Percentiles rank a stretch among this genome's conserved stretches.
phyloP scores from a whole-genome alignment of 2,329 filamentous ascomycete genomes.

The Talaromyces pinophilus region DNA sequence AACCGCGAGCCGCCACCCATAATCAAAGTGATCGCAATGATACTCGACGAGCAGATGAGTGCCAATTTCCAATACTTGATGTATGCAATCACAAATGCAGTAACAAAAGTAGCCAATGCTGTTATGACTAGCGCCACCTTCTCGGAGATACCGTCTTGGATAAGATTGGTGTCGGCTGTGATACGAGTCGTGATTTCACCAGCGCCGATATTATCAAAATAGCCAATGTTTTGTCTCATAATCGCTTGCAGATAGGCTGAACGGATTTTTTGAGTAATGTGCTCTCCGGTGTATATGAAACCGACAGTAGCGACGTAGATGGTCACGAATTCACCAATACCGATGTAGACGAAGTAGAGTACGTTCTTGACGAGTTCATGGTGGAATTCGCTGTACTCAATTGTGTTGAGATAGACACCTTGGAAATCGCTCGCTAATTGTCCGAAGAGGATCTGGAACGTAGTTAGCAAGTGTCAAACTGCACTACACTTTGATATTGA shows the following conservation, averaged over 20 bases:
- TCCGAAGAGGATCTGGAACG: conserved; percentile 67
- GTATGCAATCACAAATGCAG: conserved; percentile 88
- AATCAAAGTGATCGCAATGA: conserved; percentile 74
- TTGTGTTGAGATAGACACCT: conserved; percentile 56
- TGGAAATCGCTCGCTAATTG: conserved; percentile 72
- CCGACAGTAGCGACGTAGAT: conserved; percentile 80
- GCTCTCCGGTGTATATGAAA: conserved; percentile 85
- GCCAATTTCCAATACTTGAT: conserved; percentile 91
- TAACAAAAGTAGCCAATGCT: conserved; percentile 77
- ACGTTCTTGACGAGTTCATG: conserved; percentile 63
- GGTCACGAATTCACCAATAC: conserved; percentile 74
- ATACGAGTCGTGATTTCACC: conserved; percentile 94
- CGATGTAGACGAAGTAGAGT: conserved; percentile 83
- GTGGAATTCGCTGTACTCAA: conserved; percentile 59
- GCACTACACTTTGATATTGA: neutral
- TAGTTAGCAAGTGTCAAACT: neutral
- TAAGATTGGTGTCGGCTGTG: conserved; percentile 87
- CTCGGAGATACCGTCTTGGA: conserved; percentile 91
- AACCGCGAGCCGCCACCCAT: conserved; percentile 74
- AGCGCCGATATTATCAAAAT: conserved; percentile 88
- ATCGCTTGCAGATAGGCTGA: conserved; percentile 82
- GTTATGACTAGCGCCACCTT: conserved; percentile 78
- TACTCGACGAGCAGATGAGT: conserved; percentile 78
- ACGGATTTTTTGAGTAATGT: conserved; percentile 75
- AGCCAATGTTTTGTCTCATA: conserved; percentile 84